These are phyloP conservation scores for Debaryomyces nepalensis DNA, from an alignment of 1,139 yeast species.

Conservation along the genomic window DNA sequence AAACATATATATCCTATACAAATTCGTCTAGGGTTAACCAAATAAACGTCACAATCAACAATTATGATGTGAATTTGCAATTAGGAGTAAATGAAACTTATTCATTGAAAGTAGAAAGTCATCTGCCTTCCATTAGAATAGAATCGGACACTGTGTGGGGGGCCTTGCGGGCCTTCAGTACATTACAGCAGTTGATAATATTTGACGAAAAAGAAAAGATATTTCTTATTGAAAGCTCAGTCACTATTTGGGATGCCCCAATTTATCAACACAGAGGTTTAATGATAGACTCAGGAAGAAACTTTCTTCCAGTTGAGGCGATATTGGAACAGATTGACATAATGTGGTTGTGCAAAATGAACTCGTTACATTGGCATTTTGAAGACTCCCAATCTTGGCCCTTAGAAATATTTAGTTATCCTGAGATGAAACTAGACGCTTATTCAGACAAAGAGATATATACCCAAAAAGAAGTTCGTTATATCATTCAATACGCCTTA, in stretches of 20 bases:
- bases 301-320: constrained; percentile 36
- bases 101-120: constrained; percentile 24
- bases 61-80: constrained; percentile 37
- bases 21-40: constrained; percentile 1
- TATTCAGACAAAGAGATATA: constrained; percentile 42
- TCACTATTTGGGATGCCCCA: constrained; percentile 44
- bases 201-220: constrained; percentile 25
- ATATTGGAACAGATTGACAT: constrained; percentile 46
- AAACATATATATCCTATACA: background rate
- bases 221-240: constrained; percentile 38
- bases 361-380: constrained; percentile 52
- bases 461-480: constrained; percentile 35
- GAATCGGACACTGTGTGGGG: constrained; percentile 49
- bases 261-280: constrained; percentile 50
- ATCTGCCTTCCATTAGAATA: constrained; percentile 26
- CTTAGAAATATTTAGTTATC: constrained; percentile 36
- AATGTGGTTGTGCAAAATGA: constrained; percentile 48
- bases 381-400: constrained; percentile 56
- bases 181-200: constrained; percentile 49
- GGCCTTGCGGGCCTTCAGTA: constrained; percentile 47
- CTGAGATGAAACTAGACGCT: constrained; percentile 50
- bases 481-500: constrained; percentile 40
- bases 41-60: constrained; percentile 25
- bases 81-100: constrained; percentile 50
- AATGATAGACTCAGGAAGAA: constrained; percentile 50